Conservation (phyloP, 164 flowering plant species). For the Stephania yunnanensis region DNA sequence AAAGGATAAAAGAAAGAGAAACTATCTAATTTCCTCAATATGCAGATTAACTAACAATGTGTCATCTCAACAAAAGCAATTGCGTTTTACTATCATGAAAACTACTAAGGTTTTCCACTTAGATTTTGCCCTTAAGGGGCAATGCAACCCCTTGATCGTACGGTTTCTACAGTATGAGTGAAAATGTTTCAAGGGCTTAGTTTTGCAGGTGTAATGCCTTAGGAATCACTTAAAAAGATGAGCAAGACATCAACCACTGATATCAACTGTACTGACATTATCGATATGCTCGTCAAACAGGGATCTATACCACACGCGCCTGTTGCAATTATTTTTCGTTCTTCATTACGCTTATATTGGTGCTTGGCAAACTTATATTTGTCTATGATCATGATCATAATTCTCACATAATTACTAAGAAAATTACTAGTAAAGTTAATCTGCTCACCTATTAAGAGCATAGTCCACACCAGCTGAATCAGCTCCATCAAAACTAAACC, state of each 20-base stretch:
- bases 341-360: not conserved
- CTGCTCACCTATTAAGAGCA: conserved; percentile 83
- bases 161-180: not conserved
- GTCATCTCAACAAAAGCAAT: too few relatives aligned
- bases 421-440: not conserved
- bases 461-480: conserved; percentile 81
- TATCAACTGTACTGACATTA: too few relatives aligned
- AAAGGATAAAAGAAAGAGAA: not conserved
- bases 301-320: not conserved
- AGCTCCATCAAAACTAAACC: conserved; percentile 87
- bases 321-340: not conserved
- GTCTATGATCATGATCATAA: not conserved
- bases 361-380: not conserved
- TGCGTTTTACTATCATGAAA: not conserved
- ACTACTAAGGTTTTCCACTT: not conserved
- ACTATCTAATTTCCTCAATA: not conserved
- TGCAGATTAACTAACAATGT: not conserved
- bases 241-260: too few relatives aligned
- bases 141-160: not conserved
- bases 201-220: too few relatives aligned
- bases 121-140: not conserved
- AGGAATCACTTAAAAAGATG: too few relatives aligned
- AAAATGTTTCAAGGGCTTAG: too few relatives aligned
- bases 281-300: not conserved
- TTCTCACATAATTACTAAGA: not conserved